These are phyloP conservation scores for Meripilus lineatus DNA, from an alignment of 1,284 basidiomycete genomes.

Conservation along the genomic window DNA sequence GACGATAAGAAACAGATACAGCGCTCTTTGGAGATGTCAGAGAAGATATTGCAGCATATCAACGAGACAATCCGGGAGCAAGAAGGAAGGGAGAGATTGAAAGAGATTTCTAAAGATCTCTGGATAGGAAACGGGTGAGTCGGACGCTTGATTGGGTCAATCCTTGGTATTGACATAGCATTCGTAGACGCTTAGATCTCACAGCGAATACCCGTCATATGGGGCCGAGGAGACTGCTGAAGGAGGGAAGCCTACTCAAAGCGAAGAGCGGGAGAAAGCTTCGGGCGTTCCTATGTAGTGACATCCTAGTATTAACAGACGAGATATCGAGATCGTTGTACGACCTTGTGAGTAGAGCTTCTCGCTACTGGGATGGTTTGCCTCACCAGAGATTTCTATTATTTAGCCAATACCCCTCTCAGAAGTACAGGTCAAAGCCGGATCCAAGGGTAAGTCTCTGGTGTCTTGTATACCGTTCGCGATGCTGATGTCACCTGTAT, in stretches of 20 bases:
- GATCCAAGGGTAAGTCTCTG: slow-evolving; percentile 38
- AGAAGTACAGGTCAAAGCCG: slow-evolving; percentile 55
- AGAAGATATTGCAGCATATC: slow-evolving; percentile 72
- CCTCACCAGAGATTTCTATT: background rate
- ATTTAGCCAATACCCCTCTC: slow-evolving; percentile 63
- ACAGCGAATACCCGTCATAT: slow-evolving; percentile 82
- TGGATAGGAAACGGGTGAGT: slow-evolving; percentile 84
- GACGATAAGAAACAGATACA: slow-evolving; percentile 54
- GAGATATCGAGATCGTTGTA: slow-evolving; percentile 65
- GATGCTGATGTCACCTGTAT: slow-evolving; percentile 5
- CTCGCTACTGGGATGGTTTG: background rate
- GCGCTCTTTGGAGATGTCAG: slow-evolving; percentile 57
- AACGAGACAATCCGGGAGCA: slow-evolving; percentile 90
- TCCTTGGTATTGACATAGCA: background rate
- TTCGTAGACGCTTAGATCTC: slow-evolving; percentile 74
- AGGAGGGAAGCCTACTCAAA: slow-evolving; percentile 77
- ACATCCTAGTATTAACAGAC: slow-evolving; percentile 78
- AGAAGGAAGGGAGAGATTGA: slow-evolving; percentile 72
- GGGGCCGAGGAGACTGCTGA: slow-evolving; percentile 71
- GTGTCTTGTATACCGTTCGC: background rate
- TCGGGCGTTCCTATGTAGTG: slow-evolving; percentile 73
- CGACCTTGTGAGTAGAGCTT: slow-evolving; percentile 61
- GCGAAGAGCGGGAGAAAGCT: slow-evolving; percentile 81
- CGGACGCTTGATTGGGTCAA: background rate
- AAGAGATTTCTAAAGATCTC: slow-evolving; percentile 69